Evolutionary conservation across 352 stramenopile genomes (phyloP), one percentile per base, ranked within the genome.

Genomic region (Phytophthora tubulina): DNA sequence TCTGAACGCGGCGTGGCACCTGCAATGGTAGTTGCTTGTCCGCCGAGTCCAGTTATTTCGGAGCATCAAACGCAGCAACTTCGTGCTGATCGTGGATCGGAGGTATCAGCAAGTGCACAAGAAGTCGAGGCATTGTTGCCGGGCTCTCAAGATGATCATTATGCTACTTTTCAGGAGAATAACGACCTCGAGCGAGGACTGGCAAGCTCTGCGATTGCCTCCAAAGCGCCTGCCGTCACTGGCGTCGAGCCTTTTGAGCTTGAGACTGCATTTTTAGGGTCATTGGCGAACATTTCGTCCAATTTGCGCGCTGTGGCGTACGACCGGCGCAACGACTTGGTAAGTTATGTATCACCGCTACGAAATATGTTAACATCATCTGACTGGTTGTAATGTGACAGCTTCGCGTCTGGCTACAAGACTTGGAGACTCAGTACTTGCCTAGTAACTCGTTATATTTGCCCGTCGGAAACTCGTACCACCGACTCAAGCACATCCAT

Each of bases 361-460:
- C 1, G 1, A 15, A 36, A 27, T 27, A 27, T 27, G 21, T 27
- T 27, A 27, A 27, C 21, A 27, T 27, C 21, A 27, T 27, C 21
- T 27, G 21, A 27, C 1, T 27, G 21, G 21, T 36, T 38, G 10
- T 39, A 8, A 42, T 50, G 31, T 42, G 39, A 32, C 41, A 94
- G 83, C 84, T 95, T 33, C 88, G 86, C 27, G 70, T 76, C 6
- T 94, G 87, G 86, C 64, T 95, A 0, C 65, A 68, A 38, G 86
- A 95, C 44, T 68, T 95, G 21, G 73, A 93, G 49, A 58, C 63
- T 41, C 84, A 91, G 62, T 94, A 87, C 57, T 70, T 94, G 27
- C 88, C 88, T 3, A 94, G 84, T 65, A 90, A 92, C 46, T 90
- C 86, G 36, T 78, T 96, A 10, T 96, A 94, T 42, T 35, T 96